Evolutionary conservation across 2,329 filamentous ascomycete species (phyloP).

Genomic region (Colletotrichum melonis): DNA sequence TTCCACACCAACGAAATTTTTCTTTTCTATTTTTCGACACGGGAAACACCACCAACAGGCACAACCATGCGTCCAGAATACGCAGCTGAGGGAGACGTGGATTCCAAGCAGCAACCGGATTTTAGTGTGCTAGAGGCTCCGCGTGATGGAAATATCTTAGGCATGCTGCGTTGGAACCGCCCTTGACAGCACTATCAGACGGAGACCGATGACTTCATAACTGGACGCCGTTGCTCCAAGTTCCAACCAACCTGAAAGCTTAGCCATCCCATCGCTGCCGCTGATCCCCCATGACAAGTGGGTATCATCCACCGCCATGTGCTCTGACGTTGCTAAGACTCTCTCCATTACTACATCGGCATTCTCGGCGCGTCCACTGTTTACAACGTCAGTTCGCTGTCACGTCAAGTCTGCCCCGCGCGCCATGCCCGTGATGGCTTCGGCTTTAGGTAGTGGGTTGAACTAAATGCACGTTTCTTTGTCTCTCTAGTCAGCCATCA

Average conservation of each 20-base stretch:
- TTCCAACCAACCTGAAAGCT: not conserved
- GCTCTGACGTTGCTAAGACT: not conserved
- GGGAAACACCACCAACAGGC: not conserved
- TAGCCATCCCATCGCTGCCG: not conserved
- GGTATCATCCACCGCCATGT: not conserved
- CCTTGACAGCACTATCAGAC: not conserved
- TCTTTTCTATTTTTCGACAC: not conserved
- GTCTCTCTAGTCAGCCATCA: too few relatives aligned
- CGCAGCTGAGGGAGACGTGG: not conserved
- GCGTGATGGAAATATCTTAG: not conserved
- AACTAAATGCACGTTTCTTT: not conserved
- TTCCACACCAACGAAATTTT: not conserved
- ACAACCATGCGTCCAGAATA: not conserved
- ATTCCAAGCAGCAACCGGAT: not conserved
- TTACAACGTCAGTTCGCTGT: not conserved
- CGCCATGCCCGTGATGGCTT: not conserved
- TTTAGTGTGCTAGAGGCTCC: not conserved
- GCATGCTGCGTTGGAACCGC: not conserved
- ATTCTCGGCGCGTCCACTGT: not conserved
- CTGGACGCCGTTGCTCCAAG: not conserved
- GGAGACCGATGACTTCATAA: not conserved
- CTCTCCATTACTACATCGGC: not conserved
- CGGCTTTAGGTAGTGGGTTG: not conserved
- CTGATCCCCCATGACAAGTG: not conserved
- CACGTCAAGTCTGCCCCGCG: not conserved